Base-by-base conservation (phyloP, 2,329 filamentous ascomycete species). In the Xylariaceae sp. region DNA sequence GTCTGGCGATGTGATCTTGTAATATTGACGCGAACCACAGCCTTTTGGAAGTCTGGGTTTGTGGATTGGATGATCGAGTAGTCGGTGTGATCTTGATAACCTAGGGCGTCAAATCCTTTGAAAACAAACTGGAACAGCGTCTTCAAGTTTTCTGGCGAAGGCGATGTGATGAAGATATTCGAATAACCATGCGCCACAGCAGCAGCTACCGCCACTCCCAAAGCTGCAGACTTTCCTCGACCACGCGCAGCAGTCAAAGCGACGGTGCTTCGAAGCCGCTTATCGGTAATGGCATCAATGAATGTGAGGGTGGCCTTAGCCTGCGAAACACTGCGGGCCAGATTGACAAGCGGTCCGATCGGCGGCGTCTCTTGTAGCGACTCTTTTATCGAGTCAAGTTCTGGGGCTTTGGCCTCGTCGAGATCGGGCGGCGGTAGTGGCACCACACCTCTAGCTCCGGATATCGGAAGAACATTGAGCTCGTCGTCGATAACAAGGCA, bases 11-110 rank as follows among this genome's bases (percentile, higher is more conserved):
- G 94, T 62, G 95, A 86, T 55, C 91, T 80, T 73, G 97, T 90
- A 43, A 99, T 85, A 71, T 99, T 97, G 58, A 99, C 94, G 45
- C 94, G 81, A 17, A 99, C 94, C 64, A 99, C 95, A 3, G 94
- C 94, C 74, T 99, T 99, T 77, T 97, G 96, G 75, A 97, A 96
- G 59, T 96, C 92, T 1, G 94, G 92, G 68, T 99, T 96, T 3
- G 92, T 97, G 1, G 91, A 96, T 66, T 99, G 94, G 49, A 97
- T 90, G 59, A 99, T 97, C 47, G 90, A 95, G 72, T 99, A 99
- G 66, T 99, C 94, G 60, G 90, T 84, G 66, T 99, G 94, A 61
- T 99, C 94, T 56, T 90, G 83, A 64, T 99, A 99, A 31, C 87
- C 89, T 27, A 99, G 77, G 11, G 91, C 89, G 67, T 99, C 94